phyloP scores from a whole-genome alignment of 805 yeast genomes.

The Brettanomyces custersianus region DNA sequence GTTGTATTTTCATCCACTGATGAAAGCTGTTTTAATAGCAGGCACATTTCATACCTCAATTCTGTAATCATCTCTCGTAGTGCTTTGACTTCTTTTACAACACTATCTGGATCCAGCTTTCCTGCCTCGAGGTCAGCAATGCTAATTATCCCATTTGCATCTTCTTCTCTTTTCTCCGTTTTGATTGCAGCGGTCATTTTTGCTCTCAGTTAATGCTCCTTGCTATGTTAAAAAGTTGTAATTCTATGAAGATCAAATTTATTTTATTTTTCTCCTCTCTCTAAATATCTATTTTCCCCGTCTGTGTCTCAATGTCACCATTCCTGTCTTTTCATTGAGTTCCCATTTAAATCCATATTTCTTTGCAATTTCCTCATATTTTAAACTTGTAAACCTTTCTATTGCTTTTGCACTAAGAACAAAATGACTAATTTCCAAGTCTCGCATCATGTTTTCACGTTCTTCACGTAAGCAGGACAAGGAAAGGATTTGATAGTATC shows the following conservation, averaged over 20 bases:
- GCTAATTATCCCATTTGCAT: constrained; percentile 18
- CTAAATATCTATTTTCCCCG: neutral
- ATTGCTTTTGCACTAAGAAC: too few relatives aligned
- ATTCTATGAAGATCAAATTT: too few relatives aligned
- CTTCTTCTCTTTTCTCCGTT: too few relatives aligned
- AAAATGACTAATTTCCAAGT: too few relatives aligned
- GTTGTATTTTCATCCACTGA: constrained; percentile 35
- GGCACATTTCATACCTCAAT: constrained; percentile 32
- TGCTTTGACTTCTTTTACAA: constrained; percentile 28
- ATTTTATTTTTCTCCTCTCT: too few relatives aligned
- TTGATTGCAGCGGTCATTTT: too few relatives aligned
- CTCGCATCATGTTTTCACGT: too few relatives aligned
- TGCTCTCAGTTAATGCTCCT: too few relatives aligned
- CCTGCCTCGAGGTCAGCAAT: constrained; percentile 34
- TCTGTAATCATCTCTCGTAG: constrained; percentile 22
- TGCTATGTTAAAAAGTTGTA: too few relatives aligned
- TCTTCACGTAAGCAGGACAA: too few relatives aligned
- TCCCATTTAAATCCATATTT: neutral
- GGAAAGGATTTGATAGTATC: too few relatives aligned
- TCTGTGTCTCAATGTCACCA: neutral
- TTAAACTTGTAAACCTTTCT: neutral
- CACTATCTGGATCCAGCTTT: constrained; percentile 24
- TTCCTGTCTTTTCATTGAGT: neutral
- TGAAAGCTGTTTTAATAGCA: constrained; percentile 26
- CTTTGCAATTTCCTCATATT: neutral